Evolutionary conservation across 805 yeast genomes (phyloP), one percentile per base, ranked within the genome.

Genomic region (Saccharomyces paradoxus): DNA sequence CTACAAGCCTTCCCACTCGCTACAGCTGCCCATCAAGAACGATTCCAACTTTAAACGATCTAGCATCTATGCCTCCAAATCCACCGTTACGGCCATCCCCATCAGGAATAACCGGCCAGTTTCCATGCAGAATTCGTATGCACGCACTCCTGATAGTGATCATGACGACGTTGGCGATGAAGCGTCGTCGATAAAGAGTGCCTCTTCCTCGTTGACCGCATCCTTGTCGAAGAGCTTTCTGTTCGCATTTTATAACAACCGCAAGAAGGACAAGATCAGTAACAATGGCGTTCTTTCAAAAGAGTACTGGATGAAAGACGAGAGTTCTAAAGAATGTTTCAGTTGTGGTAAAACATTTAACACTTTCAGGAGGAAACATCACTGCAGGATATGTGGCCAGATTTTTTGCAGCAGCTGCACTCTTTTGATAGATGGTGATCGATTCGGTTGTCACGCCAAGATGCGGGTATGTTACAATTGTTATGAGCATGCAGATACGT

Each of bases 231-330:
- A 68, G 56, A 74, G 72, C 55, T 74, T 74, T 56, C 60, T 75
- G 5, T 74, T 72, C 54, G 77, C 76, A 0, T 74, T 75, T 53
- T 69, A 74, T 55, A 56, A 66, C 48, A 70, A 69, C 56, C 52
- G 56, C 10, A 62, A 61, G 50, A 62, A 63, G 53, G 51, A 60
- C 41, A 62, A 61, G 48, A 53, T 57, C n/a, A 50, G 49, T 27
- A 62, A 60, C 41, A 58, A 63, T 47, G 62, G 61, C 1, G 53
- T 74, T 0, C 56, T 75, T 4, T 74, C 78, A 4, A 80, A 81
- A 56, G 92, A 89, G 65, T 92, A 89, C 67, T 92, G 99, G 99
- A 85, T 92, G 89, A 89, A 91, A 63, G 97, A 92, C 72, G 87
- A 92, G 46, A 87, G 89, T 56, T 96, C 96, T 0, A 80, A 84